Conservation (phyloP, 176 grass and related monocot genomes). For the Oryza meyeriana region DNA sequence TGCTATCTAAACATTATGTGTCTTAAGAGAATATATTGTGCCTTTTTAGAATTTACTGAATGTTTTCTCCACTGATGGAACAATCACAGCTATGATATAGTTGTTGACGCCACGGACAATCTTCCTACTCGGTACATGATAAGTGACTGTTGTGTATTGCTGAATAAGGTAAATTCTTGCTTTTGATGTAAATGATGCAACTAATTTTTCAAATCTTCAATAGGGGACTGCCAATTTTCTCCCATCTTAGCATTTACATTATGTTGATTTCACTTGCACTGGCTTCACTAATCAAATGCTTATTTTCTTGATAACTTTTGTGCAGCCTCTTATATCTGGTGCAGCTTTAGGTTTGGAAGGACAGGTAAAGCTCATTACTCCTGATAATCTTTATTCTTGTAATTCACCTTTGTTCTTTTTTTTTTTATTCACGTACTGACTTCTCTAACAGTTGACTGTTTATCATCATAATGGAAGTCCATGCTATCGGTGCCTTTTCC, state of each 20-base stretch:
- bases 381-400: slow-evolving; percentile 27
- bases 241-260: not conserved
- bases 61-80: slow-evolving; percentile 57
- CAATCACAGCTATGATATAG: slow-evolving; percentile 74
- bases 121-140: slow-evolving; percentile 96
- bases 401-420: not conserved
- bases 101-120: slow-evolving; percentile 95
- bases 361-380: slow-evolving; percentile 49
- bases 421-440: slow-evolving; percentile 28
- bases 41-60: not conserved
- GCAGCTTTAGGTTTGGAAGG: slow-evolving; percentile 92
- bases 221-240: not conserved
- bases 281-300: not conserved
- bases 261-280: not conserved
- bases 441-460: slow-evolving; percentile 72
- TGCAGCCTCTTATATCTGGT: slow-evolving; percentile 92
- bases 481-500: slow-evolving; percentile 93
- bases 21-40: not conserved
- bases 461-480: slow-evolving; percentile 94
- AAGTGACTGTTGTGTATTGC: slow-evolving; percentile 87
- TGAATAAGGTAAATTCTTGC: slow-evolving; percentile 64
- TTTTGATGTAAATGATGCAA: not conserved
- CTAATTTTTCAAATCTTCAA: slow-evolving; percentile 18
- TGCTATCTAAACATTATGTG: slow-evolving; percentile 38
- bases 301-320: slow-evolving; percentile 15